These are phyloP conservation scores for Suillus decipiens DNA, from an alignment of 768 basidiomycete genomes.

Conservation along the genomic window DNA sequence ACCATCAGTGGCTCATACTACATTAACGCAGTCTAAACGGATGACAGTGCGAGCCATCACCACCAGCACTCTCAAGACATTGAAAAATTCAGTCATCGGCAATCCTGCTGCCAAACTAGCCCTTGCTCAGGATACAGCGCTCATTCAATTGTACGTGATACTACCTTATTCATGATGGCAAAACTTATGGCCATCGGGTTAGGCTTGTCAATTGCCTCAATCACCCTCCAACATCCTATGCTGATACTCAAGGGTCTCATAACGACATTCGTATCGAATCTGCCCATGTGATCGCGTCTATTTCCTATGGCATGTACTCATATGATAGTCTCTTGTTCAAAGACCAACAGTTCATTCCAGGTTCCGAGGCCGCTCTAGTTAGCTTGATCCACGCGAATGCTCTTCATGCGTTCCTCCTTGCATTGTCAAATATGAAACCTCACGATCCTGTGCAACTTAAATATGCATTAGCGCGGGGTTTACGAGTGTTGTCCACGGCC, in stretches of 20 bases:
- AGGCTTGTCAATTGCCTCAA: constrained; percentile 69
- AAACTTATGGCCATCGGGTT: background rate
- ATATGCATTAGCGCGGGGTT: constrained; percentile 61
- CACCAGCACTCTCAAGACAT: constrained; percentile 51
- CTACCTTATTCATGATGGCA: background rate
- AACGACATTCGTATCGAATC: constrained; percentile 69
- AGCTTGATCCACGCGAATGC: constrained; percentile 60
- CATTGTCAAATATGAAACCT: constrained; percentile 51
- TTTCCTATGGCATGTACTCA: constrained; percentile 57
- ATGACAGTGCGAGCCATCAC: constrained; percentile 36
- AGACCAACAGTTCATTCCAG: constrained; percentile 21
- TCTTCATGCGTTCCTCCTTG: constrained; percentile 59
- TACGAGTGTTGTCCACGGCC: constrained; percentile 59
- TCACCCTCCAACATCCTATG: constrained; percentile 33
- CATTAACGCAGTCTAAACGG: background rate
- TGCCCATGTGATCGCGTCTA: constrained; percentile 71
- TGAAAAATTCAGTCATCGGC: constrained; percentile 78
- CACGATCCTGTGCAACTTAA: constrained; percentile 42
- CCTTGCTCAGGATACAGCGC: constrained; percentile 55
- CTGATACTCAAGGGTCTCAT: constrained; percentile 38
- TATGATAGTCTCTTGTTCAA: background rate
- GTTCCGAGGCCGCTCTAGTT: constrained; percentile 61
- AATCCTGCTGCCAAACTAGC: constrained; percentile 71
- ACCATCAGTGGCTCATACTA: background rate
- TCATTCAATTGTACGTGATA: constrained; percentile 53